These are phyloP conservation scores for Xanthoconium stramineum DNA, from an alignment of 768 basidiomycete species.

Conservation along the genomic window DNA sequence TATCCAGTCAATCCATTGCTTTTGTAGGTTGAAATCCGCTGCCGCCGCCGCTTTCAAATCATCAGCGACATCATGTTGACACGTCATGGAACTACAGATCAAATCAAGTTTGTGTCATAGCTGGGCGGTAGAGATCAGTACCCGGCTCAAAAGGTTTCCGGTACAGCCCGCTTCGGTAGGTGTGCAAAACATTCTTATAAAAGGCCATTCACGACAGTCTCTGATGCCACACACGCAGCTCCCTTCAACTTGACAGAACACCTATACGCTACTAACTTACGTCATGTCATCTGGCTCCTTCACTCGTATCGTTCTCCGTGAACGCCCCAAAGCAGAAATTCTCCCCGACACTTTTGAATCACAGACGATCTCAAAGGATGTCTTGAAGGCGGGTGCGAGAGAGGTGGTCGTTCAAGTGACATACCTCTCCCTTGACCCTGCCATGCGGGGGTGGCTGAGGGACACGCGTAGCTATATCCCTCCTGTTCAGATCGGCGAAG, in stretches of 20 bases:
- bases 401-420: slow-evolving; percentile 75
- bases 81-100: too few species aligned
- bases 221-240: neutral
- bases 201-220: neutral
- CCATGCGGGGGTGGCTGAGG: slow-evolving; percentile 82
- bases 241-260: neutral
- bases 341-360: slow-evolving; percentile 70
- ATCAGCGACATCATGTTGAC: too few species aligned
- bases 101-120: neutral
- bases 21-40: too few species aligned
- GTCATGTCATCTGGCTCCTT: slow-evolving; percentile 36
- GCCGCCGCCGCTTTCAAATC: too few species aligned
- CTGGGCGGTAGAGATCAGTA: too few species aligned
- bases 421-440: slow-evolving; percentile 82
- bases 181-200: neutral
- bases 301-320: slow-evolving; percentile 71
- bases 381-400: slow-evolving; percentile 46
- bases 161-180: neutral
- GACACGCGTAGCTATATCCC: slow-evolving; percentile 69
- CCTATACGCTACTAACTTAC: neutral
- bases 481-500: slow-evolving; percentile 70
- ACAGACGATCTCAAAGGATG: slow-evolving; percentile 49
- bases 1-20: too few species aligned
- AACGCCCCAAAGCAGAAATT: slow-evolving; percentile 68
- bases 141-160: neutral